These are phyloP conservation scores for Corymbia citriodora DNA, from an alignment of 441 rosid species.

Conservation along the genomic window DNA sequence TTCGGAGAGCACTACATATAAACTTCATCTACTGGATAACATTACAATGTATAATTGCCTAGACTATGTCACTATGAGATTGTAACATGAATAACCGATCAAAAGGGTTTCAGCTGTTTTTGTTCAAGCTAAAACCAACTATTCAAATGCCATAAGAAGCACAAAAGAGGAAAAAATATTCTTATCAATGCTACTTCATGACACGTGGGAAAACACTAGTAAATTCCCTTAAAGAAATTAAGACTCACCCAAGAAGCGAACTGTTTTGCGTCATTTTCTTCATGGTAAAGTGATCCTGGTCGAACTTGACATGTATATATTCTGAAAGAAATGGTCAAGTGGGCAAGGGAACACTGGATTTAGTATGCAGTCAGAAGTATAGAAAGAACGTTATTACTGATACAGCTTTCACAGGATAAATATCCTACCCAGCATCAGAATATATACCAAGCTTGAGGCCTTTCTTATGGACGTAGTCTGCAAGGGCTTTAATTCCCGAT, in stretches of 20 bases:
- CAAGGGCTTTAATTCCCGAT: slow-evolving; percentile 29
- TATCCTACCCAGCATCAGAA: slow-evolving; percentile 22
- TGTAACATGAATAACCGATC: not conserved
- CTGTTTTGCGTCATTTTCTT: not conserved
- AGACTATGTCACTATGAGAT: not conserved
- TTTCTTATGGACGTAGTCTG: slow-evolving; percentile 17
- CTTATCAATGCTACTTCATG: not conserved
- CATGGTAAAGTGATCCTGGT: not conserved
- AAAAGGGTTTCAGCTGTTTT: not conserved
- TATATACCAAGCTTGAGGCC: slow-evolving; percentile 26
- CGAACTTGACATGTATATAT: not conserved
- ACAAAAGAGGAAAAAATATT: not conserved
- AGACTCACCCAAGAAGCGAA: not conserved
- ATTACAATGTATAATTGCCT: not conserved
- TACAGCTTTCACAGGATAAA: not conserved
- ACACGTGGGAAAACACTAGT: not conserved
- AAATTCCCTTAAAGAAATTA: not conserved
- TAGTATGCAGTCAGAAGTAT: not conserved
- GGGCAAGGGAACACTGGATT: not conserved
- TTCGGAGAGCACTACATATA: not conserved
- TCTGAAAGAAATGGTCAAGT: not conserved
- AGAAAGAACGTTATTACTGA: not conserved
- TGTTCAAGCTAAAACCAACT: not conserved
- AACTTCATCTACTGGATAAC: not conserved
- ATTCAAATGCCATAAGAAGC: not conserved